Evolutionary conservation across 805 yeast genomes (phyloP), one percentile per base, ranked within the genome.

Genomic region (Huiozyma naganishii): DNA sequence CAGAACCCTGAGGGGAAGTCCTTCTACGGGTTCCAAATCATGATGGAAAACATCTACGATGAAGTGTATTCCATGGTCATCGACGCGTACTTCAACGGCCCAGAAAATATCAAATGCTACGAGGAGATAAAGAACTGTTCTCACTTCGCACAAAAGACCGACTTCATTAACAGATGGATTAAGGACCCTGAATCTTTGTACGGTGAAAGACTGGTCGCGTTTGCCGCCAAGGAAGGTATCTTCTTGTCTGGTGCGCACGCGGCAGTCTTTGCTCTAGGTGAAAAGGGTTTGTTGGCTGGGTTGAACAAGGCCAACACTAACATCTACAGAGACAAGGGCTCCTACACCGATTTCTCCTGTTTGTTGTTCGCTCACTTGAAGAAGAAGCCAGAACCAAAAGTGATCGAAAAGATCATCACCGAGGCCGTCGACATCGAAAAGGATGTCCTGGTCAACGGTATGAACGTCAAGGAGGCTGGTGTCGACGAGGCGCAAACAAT

Each of bases 31-130:
- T 90, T 90, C 83, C 97, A 90, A 73, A 90, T 90, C 69, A 89
- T 89, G 97, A 88, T 90, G 92, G 97, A 90, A 72, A 90, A 90
- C 74, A 90, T 90, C 62, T 97, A 90, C 69, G 80, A 95, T 35
- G 98, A 90, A 72, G 90, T 96, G 42, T 90, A 90, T 71, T 87
- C 97, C 4, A 72, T 90, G 57, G 76, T 89, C 61, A 83, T 90
- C 55, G 97, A 90, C 66, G 77, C 95, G 36, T 89, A 88, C 68
- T 83, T 89, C 67, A 87, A 88, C 70, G 97, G 90, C 69, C 88
- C 95, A 54, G 79, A 83, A 67, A 95, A 88, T 71, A 83, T 82
- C 49, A 82, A 73, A 65, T 74, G 88, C 67, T 85, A 90, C 71
- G 86, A 88, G 59, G 95, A 96, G 48, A 83, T 89, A 60, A 95